Base-by-base conservation (phyloP, 805 yeast species). In the Isabelozyma rhagii region DNA sequence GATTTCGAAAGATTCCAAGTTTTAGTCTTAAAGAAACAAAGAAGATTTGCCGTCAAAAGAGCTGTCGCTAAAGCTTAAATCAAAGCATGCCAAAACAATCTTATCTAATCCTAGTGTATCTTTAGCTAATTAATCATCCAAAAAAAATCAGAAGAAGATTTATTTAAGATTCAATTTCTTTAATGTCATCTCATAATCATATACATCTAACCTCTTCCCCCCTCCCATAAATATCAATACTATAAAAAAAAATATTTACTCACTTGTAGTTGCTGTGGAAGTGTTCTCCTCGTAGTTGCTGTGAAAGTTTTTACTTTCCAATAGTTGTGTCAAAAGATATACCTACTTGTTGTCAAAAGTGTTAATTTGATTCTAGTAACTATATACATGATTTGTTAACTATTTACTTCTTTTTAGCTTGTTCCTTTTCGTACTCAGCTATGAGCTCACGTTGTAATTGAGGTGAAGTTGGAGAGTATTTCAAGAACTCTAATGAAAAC, bases 1-100 rank as follows among this genome's bases (percentile, higher is more conserved):
- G 99, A 94, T 80, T 94, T 94, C 70, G 97, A 94, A 84, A 92
- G 99, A 86, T 94, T 94, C 97, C 97, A 93, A 85, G 99, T 93
- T 67, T 74, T 88, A 77, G 96, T 91, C 67, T 85, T 91, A 77
- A 94, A 88, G 88, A 94, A 93, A 86, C 97, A 96, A 84, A 90
- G 89, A 81, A 88, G 91, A 81, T 87, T 77, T 75, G 89, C 91
- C 79, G 93, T 90, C 71, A 89, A 87, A 83, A 92, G 90, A 84
- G 96, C 96, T 78, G 85, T 88, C 71, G 96, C 97, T 72, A 91
- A 92, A 87, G 97, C 96, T 79, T 87, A 85, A 81, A 67, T 53
- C 46, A 51, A n/a, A 39, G 10, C 14, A 41, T 14, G 18, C 6
- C 10, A 49, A 50, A 46, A 53, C 50, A 52, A 48, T 48, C 43